Base-by-base conservation (phyloP, 2,329 filamentous ascomycete species). In the Phialophora tarda region DNA sequence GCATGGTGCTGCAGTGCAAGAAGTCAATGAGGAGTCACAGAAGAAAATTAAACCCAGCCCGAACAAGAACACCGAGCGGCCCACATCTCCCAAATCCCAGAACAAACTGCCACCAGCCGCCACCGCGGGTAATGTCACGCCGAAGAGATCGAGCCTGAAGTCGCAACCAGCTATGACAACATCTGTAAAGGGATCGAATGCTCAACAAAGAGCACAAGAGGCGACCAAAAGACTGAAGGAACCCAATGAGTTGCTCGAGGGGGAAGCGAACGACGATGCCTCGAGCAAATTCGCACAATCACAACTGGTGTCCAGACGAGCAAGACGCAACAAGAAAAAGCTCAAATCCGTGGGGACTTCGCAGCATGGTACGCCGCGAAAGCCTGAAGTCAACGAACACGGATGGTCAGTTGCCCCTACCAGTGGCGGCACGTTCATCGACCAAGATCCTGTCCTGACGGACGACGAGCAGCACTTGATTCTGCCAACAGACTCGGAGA, bases 401-500 rank as follows among this genome's bases (percentile, higher is more conserved):
- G 67, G 69, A 26, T 86, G 84, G 84, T 77, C 75, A 26, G 72
- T 85, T 10, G 84, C 84, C 21, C 75, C 79, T n/a, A 76, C 82
- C 7, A 75, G 81, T 32, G 86, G 84, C 48, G 87, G 87, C 24
- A 82, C 82, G 62, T 86, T 86, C 72, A 77, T 85, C 63, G 78
- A 83, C 54, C 75, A 84, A 58, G 85, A 89, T 71, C 84, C 87
- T 5, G 73, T 87, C 8, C 84, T 88, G 73, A 84, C 85, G 2
- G 69, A 71, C n/a, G 84, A 89, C 74, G 84, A 86, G 71, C 82
- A 84, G 80, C 85, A 89, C 78, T 77, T 97, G 47, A 88, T 97
- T 64, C 77, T 96, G 63, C 86, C 89, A 34, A 91, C 92, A 74
- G 86, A 88, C 67, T 89, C 86, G 30, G 89, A 89, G 10, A 82